Evolutionary conservation across 306 rosid species (phyloP).

Genomic region (Cyclanthera cordifolia): DNA sequence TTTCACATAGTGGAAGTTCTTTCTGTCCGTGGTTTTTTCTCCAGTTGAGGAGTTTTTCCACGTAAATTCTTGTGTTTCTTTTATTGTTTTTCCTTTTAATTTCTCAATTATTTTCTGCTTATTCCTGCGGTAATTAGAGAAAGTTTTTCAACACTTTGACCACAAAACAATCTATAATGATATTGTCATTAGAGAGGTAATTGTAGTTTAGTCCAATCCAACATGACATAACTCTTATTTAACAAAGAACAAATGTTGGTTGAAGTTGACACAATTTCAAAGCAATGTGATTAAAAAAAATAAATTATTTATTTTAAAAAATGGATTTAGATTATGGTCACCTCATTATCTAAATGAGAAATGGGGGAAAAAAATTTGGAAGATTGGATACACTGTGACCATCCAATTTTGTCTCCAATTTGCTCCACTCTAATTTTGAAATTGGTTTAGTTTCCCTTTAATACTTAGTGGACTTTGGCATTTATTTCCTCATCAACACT

Average conservation of each 20-base stretch:
- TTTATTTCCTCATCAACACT: background rate
- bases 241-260: background rate
- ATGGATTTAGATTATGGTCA: background rate
- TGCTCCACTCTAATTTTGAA: background rate
- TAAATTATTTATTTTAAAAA: background rate
- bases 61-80: no score
- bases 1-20: no score
- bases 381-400: background rate
- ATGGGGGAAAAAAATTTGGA: background rate
- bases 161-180: no score
- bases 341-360: background rate
- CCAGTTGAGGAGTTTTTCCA: no score
- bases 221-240: background rate
- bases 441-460: background rate
- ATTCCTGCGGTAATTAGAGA: no score
- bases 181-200: no score
- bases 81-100: no score
- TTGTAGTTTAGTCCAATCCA: background rate
- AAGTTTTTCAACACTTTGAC: no score
- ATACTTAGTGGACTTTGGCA: background rate
- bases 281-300: background rate
- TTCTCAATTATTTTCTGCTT: no score
- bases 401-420: background rate
- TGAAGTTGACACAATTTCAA: background rate
- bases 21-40: no score